Conservation (phyloP, 2,329 filamentous ascomycete species). For the Bretziella fagacearum region DNA sequence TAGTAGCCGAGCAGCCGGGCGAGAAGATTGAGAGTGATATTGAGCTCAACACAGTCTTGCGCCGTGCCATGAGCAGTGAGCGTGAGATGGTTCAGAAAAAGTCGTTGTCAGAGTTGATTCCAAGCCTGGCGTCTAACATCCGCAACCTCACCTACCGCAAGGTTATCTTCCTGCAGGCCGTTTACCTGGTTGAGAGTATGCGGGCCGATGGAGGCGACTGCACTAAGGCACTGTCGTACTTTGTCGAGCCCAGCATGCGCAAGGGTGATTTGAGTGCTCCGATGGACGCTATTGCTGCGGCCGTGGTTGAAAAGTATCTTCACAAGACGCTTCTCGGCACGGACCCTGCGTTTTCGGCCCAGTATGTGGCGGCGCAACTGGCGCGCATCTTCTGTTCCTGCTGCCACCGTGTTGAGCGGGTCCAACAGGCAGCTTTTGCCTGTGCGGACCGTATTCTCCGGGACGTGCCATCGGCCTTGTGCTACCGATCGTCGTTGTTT, state of each 20-base stretch:
- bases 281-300: constrained; percentile 47
- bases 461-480: constrained; percentile 75
- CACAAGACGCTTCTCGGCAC: constrained; percentile 54
- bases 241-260: constrained; percentile 75
- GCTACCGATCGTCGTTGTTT: constrained; percentile 79
- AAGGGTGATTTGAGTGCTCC: constrained; percentile 44
- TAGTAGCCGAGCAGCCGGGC: constrained; percentile 75
- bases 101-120: constrained; percentile 54
- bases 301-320: constrained; percentile 65
- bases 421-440: constrained; percentile 69
- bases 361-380: constrained; percentile 77
- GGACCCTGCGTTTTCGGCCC: constrained; percentile 68
- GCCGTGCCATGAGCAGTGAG: constrained; percentile 67
- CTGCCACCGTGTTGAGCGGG: constrained; percentile 82
- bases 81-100: constrained; percentile 68
- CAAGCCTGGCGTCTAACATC: constrained; percentile 61
- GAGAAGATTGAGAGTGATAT: constrained; percentile 92
- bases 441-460: constrained; percentile 76
- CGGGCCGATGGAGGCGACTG: constrained; percentile 78
- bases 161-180: constrained; percentile 78
- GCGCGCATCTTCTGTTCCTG: constrained; percentile 72
- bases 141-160: constrained; percentile 74
- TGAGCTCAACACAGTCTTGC: constrained; percentile 83
- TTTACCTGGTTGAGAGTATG: constrained; percentile 75
- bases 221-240: constrained; percentile 78